phyloP scores from a whole-genome alignment of 179 eudicot genomes.

The Spergularia azorica region DNA sequence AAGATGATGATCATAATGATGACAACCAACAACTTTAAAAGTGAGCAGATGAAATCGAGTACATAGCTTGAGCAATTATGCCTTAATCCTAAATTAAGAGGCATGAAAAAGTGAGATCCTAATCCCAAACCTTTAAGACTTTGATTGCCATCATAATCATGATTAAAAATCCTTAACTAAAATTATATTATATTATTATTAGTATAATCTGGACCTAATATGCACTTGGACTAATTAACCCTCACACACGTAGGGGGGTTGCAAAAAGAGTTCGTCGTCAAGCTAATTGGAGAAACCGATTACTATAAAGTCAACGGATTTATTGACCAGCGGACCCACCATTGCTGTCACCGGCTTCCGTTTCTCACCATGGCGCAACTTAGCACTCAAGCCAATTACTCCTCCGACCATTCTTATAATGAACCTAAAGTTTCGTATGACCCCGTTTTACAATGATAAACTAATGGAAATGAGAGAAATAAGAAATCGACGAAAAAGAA shows the following conservation, averaged over 20 bases:
- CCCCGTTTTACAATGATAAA: too few species aligned
- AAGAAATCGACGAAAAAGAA: too few species aligned
- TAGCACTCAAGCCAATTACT: too few species aligned
- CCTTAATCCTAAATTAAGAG: conserved; percentile 10
- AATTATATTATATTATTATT: neutral
- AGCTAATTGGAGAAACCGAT: neutral
- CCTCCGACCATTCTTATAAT: too few species aligned
- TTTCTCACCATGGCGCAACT: neutral
- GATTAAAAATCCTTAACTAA: conserved; percentile 12
- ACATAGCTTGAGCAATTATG: conserved; percentile 6
- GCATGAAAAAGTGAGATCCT: neutral
- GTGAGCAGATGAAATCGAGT: conserved; percentile 7
- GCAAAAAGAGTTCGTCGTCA: neutral
- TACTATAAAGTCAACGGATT: conserved; percentile 30
- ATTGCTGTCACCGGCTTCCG: conserved; percentile 23
- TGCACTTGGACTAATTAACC: neutral
- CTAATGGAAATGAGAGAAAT: too few species aligned
- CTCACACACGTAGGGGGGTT: conserved; percentile 9
- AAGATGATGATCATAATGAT: too few species aligned
- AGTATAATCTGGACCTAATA: conserved; percentile 2
- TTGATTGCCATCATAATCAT: conserved; percentile 25
- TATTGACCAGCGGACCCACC: conserved; percentile 23
- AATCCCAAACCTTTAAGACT: conserved; percentile 16
- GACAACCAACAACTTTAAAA: neutral
- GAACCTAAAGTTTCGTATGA: too few species aligned